Base-by-base conservation (phyloP, 1,284 basidiomycete genomes). In the Malassezia brasiliensis region DNA sequence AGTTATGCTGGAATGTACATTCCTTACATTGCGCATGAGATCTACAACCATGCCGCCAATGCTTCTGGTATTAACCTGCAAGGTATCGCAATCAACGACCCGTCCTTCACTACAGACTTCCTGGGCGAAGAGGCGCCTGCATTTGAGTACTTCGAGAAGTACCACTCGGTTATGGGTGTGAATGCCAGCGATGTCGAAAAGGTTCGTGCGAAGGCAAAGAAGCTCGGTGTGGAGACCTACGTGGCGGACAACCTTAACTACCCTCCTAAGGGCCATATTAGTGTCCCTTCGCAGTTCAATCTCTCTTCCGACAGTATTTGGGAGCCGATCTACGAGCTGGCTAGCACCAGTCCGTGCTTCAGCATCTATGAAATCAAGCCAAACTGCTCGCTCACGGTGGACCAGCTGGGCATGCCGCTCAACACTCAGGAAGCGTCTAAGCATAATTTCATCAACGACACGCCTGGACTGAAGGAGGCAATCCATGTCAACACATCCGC, bases 1-100 rank as follows among this genome's bases (percentile, higher is more conserved):
- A 89, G 86, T 60, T 98, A 85, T 72, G 93, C 90, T n/a, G 93
- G 94, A n/a, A 90, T 96, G 78, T 96, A 88, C 79, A 91, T 96
- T 62, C 93, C 94, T 12, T 93, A 90, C 76, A 90, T 94, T 65
- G 69, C 75, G 9, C 46, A 62, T 35, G 44, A 57, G 22, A 69
- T 74, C 46, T 48, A 53, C 32, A 44, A 52, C 15, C 54, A 65
- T 25, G 25, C 58, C 31, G 36, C 46, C 30, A 59, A 52, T 9
- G 42, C 50, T 14, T 37, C 32, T 32, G 59, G 61, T 37, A 56
- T 72, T 49, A 63, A 69, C 54, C 61, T 72, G 11, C 56, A 69
- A 22, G 72, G 72, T n/a, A 57, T 73, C 20, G 59, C 61, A 45
- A 64, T 72, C 49, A 69, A 69, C 47, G 72, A 74, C 36, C 66